These are phyloP conservation scores for Talaromyces sp. DNA, from an alignment of 2,329 filamentous ascomycete species.

Conservation along the genomic window DNA sequence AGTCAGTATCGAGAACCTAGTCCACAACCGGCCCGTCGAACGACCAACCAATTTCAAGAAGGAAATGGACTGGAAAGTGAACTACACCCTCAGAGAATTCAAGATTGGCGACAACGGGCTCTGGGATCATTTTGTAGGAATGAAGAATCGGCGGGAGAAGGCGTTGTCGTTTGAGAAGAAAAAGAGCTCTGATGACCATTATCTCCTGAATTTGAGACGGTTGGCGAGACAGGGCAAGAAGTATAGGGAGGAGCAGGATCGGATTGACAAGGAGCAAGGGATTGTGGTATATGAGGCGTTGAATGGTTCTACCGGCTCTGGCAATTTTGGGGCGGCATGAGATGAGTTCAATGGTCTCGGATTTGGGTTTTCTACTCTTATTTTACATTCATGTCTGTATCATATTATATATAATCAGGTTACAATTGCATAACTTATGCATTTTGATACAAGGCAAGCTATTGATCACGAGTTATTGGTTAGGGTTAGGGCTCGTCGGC, in stretches of 20 bases:
- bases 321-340: background rate
- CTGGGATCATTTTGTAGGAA: constrained; percentile 51
- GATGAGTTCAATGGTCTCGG: background rate
- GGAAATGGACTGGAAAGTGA: constrained; percentile 63
- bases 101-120: constrained; percentile 38
- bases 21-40: constrained; percentile 61
- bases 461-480: background rate
- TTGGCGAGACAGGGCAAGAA: constrained; percentile 55
- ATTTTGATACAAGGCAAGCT: background rate
- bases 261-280: constrained; percentile 47
- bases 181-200: constrained; percentile 46
- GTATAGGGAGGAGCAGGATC: constrained; percentile 56
- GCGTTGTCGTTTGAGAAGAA: constrained; percentile 37
- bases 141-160: constrained; percentile 55
- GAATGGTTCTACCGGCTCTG: background rate
- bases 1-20: constrained; percentile 66
- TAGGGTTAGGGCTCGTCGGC: background rate
- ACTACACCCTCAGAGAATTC: constrained; percentile 71
- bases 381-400: constrained; percentile 1
- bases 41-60: constrained; percentile 54
- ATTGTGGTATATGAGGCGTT: constrained; percentile 26
- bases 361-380: background rate
- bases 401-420: background rate
- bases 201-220: constrained; percentile 30
- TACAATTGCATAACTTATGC: background rate